A percentile compares a stretch with the other conserved stretches of the same genome.
Conservation (phyloP, 305 asterid genomes). For the Petunia hybrid region DNA sequence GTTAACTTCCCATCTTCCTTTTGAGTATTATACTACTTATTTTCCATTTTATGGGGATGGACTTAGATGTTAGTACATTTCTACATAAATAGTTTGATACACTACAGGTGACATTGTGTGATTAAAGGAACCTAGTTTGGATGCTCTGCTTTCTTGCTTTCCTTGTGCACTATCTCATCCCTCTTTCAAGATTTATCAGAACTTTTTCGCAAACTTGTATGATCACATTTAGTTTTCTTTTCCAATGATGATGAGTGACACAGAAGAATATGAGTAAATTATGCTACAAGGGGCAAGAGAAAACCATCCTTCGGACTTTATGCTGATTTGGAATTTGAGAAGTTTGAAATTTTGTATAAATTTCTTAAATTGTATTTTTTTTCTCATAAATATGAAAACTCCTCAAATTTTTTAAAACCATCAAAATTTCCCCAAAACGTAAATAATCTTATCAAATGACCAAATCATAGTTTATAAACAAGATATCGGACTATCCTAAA, state of each 20-base stretch:
- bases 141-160: neutral
- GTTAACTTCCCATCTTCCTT: neutral
- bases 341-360: too few relatives aligned
- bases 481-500: too few relatives aligned
- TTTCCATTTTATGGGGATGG: neutral
- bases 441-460: too few relatives aligned
- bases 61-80: neutral
- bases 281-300: slow-evolving; percentile 1
- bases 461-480: too few relatives aligned
- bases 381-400: too few relatives aligned
- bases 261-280: slow-evolving; percentile 7
- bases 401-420: too few relatives aligned
- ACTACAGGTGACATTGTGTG: neutral
- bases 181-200: neutral
- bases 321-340: too few relatives aligned
- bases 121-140: neutral
- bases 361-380: too few relatives aligned
- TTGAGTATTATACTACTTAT: neutral
- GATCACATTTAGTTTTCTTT: neutral
- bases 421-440: too few relatives aligned
- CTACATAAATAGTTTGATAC: neutral
- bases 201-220: neutral
- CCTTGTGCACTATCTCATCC: neutral
- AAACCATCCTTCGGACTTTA: neutral
- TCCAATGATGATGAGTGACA: neutral